Evolutionary conservation across 108 stramenopile genomes (phyloP), one percentile per base, ranked within the genome.

Genomic region (Pseudonitzschia delicatissima): DNA sequence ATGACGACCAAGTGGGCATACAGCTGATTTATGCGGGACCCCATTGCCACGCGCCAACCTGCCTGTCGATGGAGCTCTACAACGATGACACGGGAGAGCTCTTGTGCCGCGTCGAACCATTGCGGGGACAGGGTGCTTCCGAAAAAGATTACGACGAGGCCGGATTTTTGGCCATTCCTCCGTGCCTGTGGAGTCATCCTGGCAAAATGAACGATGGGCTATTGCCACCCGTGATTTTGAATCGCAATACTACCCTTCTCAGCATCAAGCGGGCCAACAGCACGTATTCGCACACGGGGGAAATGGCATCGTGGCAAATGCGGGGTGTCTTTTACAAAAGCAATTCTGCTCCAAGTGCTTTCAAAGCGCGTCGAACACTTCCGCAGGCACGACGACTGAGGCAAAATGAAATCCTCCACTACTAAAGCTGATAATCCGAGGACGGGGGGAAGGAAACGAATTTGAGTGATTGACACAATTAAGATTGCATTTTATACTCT

Each of bases 271-370:
- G 72, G 27, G 67, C 73, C 68, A 79, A 79, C 53, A 74, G 33
- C 35, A 79, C 78, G 13, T 37, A 64, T 9, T 55, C 58, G 2
- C 78, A 79, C 45, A 74, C 73, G 18, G 78, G 78, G 25, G 72
- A 79, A 49, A 79, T 79, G 78, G 73, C 78, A 5, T 61, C 36
- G 20, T 79, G 78, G 78, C 78, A 79, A 55, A 74, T 79, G 78
- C 68, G 78, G 20, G 78, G 78, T 31, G 32, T 55, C 32, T 8
- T 55, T 42, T n/a, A n/a, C n/a, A n/a, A n/a, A n/a, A n/a, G n/a
- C n/a, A n/a, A n/a, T n/a, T n/a, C n/a, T n/a, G n/a, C n/a, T n/a
- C n/a, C n/a, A n/a, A n/a, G n/a, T n/a, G n/a, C n/a, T n/a, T n/a
- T n/a, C n/a, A n/a, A n/a, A n/a, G n/a, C n/a, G n/a, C n/a, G n/a